Base-by-base conservation (phyloP, 2,329 filamentous ascomycete genomes). In the Fonsecaea erecta region DNA sequence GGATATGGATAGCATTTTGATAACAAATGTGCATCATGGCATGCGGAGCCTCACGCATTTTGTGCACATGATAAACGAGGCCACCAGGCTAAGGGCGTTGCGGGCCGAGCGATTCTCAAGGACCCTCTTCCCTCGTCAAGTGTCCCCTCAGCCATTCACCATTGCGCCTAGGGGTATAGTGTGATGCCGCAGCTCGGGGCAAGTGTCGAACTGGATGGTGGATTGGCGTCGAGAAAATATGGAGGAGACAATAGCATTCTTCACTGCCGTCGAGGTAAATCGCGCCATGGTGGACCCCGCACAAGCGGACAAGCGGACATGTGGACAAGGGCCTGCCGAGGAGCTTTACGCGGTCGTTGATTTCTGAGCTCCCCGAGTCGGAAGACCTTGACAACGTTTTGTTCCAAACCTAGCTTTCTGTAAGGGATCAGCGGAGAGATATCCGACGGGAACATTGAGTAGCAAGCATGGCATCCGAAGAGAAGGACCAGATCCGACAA, bases 401-500 rank as follows among this genome's bases (percentile, higher is more conserved):
- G 8, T 26, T 12, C 43, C 43, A 48, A 26, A 48, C 18, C 18
- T 24, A 21, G 43, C 43, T 48, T 9, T 12, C 43, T 24, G 1
- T n/a, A 26, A 48, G 26, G 43, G 9, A 6, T 24, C 18, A 48
- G 12, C 43, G 43, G 43, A 26, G 40, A 46, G 43, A 2, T 48
- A 3, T 16, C 43, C 43, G 43, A 48, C 8, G 18, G 21, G 3
- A 48, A 9, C 18, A 21, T 26, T 28, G 7, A 37, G 11, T 11
- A 12, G 30, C n/a, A 35, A 43, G 35, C n/a, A 59, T 64, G 51
- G 62, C 60, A 7, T 16, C 16, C 12, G 60, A 62, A 26, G 54
- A 56, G 21, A 64, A 66, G 51, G 54, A 54, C 60, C 35, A 40
- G 11, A 64, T 66, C 18, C 64, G 64, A 11, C 46, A 51, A 40